Evolutionary conservation across 1,284 basidiomycete genomes (phyloP).

Genomic region (Erythrobasidium hasegawianum): DNA sequence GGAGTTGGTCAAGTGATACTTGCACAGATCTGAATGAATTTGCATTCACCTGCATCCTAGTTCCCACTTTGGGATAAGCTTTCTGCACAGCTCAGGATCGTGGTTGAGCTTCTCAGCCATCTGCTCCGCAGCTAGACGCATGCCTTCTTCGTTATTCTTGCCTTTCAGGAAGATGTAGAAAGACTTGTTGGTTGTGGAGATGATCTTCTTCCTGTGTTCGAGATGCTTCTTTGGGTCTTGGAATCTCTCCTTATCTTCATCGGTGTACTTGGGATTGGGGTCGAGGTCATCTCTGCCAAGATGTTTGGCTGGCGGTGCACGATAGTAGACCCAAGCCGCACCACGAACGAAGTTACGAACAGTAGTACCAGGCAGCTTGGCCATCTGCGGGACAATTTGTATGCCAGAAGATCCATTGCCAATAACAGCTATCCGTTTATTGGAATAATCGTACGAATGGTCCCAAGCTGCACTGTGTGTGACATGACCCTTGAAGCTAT

Average conservation of each 20-base stretch:
- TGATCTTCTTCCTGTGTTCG: background rate
- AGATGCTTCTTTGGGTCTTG: background rate
- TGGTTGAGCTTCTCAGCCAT: constrained; percentile 5
- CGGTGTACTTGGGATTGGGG: constrained; percentile 17
- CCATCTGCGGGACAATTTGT: constrained; percentile 38
- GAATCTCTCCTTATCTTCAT: constrained; percentile 4
- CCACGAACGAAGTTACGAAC: constrained; percentile 35
- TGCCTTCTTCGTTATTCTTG: constrained; percentile 2
- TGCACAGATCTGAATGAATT: too few species aligned
- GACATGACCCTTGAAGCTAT: constrained; percentile 40
- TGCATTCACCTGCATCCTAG: constrained; percentile 14
- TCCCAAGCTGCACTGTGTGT: constrained; percentile 50
- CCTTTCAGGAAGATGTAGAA: constrained; percentile 40
- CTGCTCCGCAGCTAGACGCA: background rate
- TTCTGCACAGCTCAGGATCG: background rate
- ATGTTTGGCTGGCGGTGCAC: constrained; percentile 2
- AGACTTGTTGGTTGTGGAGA: constrained; percentile 39
- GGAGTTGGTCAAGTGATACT: too few species aligned
- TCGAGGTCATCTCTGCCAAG: constrained; percentile 16
- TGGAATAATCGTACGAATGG: constrained; percentile 43
- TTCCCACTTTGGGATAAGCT: constrained; percentile 4
- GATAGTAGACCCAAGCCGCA: background rate
- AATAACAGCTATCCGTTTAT: constrained; percentile 48
- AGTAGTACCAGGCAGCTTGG: constrained; percentile 27
- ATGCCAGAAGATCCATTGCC: constrained; percentile 42